Evolutionary conservation across 2,329 filamentous ascomycete species (phyloP).

Genomic region (Lachnellula arida): DNA sequence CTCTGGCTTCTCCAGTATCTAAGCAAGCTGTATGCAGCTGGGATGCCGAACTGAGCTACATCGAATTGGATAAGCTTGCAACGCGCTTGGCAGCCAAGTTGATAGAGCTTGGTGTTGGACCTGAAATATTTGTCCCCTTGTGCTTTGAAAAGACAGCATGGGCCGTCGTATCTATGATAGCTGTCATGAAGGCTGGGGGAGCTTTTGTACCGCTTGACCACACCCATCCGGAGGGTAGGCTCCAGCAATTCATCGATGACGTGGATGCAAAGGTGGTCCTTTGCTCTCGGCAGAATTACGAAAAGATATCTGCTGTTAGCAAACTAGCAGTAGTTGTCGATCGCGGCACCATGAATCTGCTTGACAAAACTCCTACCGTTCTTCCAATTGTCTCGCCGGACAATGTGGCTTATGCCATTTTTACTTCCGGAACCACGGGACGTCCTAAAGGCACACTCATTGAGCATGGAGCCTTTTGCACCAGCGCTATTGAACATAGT

Average conservation of each 20-base stretch:
- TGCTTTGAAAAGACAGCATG: slow-evolving; percentile 28
- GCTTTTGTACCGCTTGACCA: slow-evolving; percentile 30
- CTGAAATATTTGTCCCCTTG: slow-evolving; percentile 18
- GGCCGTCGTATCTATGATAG: slow-evolving; percentile 25
- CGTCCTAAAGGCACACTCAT: slow-evolving; percentile 37
- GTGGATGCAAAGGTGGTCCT: slow-evolving; percentile 3
- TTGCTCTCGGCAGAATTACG: slow-evolving; percentile 5
- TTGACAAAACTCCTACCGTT: neutral
- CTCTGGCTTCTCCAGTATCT: slow-evolving; percentile 3
- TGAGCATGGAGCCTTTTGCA: slow-evolving; percentile 21
- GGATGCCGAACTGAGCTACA: slow-evolving; percentile 23
- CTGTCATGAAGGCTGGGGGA: slow-evolving; percentile 24
- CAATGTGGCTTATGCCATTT: slow-evolving; percentile 22
- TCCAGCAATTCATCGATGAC: slow-evolving; percentile 11
- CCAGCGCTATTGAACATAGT: slow-evolving; percentile 6
- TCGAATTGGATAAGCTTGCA: slow-evolving; percentile 19
- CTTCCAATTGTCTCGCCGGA: slow-evolving; percentile 26
- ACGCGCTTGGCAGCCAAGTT: slow-evolving; percentile 15
- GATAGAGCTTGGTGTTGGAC: slow-evolving; percentile 13
- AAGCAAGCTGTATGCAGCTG: slow-evolving; percentile 21
- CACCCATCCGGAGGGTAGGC: slow-evolving; percentile 23
- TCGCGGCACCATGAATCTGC: neutral
- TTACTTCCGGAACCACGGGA: slow-evolving; percentile 40
- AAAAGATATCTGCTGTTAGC: neutral
- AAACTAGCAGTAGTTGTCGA: neutral